Evolutionary conservation across 768 basidiomycete species (phyloP).

Genomic region (Cytidiella melzeri): DNA sequence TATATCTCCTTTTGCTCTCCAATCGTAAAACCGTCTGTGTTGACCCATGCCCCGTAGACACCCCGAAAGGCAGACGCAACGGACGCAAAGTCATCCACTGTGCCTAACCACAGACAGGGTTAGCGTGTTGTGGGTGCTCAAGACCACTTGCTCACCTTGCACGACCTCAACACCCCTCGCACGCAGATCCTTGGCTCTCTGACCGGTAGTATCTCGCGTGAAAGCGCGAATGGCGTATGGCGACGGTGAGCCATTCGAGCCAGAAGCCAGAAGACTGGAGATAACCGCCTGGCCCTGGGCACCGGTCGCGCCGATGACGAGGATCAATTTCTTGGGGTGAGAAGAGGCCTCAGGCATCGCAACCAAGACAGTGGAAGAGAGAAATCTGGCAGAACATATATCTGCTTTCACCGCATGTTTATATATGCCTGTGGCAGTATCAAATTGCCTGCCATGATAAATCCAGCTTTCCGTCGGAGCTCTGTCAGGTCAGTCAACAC

Average conservation of each 20-base stretch:
- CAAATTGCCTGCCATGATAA: too few species aligned
- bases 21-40: constrained; percentile 31
- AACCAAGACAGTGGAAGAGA: neutral
- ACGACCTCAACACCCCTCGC: constrained; percentile 33
- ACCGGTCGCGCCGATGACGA: constrained; percentile 42
- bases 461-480: too few species aligned
- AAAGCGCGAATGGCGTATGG: constrained; percentile 38
- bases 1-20: constrained; percentile 36
- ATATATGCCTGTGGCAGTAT: too few species aligned
- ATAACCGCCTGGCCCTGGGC: constrained; percentile 38
- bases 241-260: constrained; percentile 32
- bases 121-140: neutral
- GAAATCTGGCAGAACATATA: neutral
- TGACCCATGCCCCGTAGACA: constrained; percentile 35
- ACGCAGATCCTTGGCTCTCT: constrained; percentile 30
- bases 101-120: constrained; percentile 17
- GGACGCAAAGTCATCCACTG: constrained; percentile 27
- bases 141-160: constrained; percentile 23
- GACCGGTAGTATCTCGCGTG: constrained; percentile 30
- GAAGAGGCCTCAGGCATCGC: neutral
- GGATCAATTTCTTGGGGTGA: constrained; percentile 30
- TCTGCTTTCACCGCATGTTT: neutral
- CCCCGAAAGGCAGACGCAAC: constrained; percentile 30
- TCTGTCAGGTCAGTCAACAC: too few species aligned
- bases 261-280: constrained; percentile 30